Base-by-base conservation (phyloP, 2,329 filamentous ascomycete species). In the Sporothrix protearum region DNA sequence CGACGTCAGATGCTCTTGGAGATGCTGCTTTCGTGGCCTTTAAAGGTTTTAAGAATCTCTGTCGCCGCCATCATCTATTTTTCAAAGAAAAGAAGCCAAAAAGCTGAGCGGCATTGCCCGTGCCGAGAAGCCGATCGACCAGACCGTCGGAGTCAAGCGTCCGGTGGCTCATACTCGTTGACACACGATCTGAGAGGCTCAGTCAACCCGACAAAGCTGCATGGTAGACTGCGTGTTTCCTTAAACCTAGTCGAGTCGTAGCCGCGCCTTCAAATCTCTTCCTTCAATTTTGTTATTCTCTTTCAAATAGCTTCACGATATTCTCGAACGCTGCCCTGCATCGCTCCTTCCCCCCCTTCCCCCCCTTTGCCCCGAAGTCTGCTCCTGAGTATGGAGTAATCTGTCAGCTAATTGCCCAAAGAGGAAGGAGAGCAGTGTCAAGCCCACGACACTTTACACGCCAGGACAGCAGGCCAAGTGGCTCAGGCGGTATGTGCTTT, bases 331-430 rank as follows among this genome's bases (percentile, higher is more conserved):
- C 49, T 28, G 33, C 59, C 10, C 33, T 61, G 33, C 33, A 14
- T 64, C 36, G 59, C 59, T 64, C 59, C 33, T 64, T 64, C 59
- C 59, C 36, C n/a, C 36, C 59, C 33, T 64, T 64, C 59, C 59
- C 36, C n/a, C 36, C 45, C n/a, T 9, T 28, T 64, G 28, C 59
- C 59, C 59, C 36, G 59, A 42, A 63, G 42, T 47, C 42, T 16
- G 14, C 39, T 42, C 33, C 2, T 49, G 10, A 22, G 30, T 22
- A 28, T 28, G 30, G 22, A 63, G 36, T 39, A 45, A 64, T 28
- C 36, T 28, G 59, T 64, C 59, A 42, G 59, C 22, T 39, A 45
- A 42, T 63, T 42, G n/a, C n/a, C 57, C 57, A 63, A 63, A 42
- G 33, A 39, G 33, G 57, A 63, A 63, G 57, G 57, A 25, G 19